A percentile compares a stretch with the other conserved stretches of the same genome.
These are phyloP conservation scores for Dianthus caryophyllus DNA, from an alignment of 148 eudicot species.

Conservation along the genomic window DNA sequence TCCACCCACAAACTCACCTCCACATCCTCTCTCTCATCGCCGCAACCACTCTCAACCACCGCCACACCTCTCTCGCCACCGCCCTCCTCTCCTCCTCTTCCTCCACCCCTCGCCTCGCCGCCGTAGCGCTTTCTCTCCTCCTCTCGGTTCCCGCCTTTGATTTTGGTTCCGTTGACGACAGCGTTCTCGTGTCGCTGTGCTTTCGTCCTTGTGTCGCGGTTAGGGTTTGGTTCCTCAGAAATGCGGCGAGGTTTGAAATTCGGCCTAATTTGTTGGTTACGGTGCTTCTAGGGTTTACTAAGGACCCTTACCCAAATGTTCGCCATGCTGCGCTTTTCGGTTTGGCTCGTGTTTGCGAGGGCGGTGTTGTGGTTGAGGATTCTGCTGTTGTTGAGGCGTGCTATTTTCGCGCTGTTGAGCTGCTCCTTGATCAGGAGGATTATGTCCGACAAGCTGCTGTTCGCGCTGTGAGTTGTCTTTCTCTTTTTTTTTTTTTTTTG, in stretches of 20 bases:
- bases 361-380: conserved; percentile 42
- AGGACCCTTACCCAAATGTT: conserved; percentile 68
- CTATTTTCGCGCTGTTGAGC: conserved; percentile 55
- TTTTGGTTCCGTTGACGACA: conserved; percentile 26
- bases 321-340: conserved; percentile 56
- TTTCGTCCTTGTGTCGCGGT: conserved; percentile 38
- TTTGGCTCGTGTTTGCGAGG: conserved; percentile 36
- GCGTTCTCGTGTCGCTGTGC: conserved; percentile 36
- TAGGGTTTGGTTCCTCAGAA: conserved; percentile 44
- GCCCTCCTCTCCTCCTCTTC: conserved; percentile 27
- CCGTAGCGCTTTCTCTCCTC: conserved; percentile 46
- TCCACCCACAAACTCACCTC: conserved; percentile 21
- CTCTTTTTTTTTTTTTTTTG: not conserved
- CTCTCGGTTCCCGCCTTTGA: conserved; percentile 31
- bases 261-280: conserved; percentile 54
- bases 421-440: conserved; percentile 51
- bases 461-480: conserved; percentile 39
- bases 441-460: conserved; percentile 60
- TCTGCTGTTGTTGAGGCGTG: conserved; percentile 44
- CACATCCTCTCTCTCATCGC: conserved; percentile 35
- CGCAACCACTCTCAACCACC: conserved; percentile 37
- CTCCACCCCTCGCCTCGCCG: conserved; percentile 29
- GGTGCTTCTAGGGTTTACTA: conserved; percentile 64
- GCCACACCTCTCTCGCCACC: conserved; percentile 25
- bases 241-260: conserved; percentile 35